phyloP scores from a whole-genome alignment of 306 rosid genomes.

The Malus domestica region DNA sequence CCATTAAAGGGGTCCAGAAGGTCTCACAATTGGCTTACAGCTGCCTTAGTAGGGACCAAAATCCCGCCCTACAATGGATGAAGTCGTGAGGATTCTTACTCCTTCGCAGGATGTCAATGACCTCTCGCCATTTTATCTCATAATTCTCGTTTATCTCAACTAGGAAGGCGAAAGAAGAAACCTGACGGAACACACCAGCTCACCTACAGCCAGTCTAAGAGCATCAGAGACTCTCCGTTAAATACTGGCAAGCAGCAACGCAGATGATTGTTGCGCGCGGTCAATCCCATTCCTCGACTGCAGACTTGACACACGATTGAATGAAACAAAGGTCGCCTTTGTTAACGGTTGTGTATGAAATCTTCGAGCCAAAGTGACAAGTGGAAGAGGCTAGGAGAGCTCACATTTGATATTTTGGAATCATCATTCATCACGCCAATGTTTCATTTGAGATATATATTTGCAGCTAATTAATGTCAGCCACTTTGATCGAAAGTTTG shows the following conservation, averaged over 20 bases:
- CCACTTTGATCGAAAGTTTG: constrained; percentile 5
- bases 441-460: constrained; percentile 45
- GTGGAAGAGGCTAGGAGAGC: constrained; percentile 35
- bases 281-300: constrained; percentile 23
- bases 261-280: constrained; percentile 36
- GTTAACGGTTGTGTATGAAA: constrained; percentile 34
- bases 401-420: constrained; percentile 43
- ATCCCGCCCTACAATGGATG: constrained; percentile 85
- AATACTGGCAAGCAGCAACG: constrained; percentile 58
- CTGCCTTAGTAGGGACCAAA: constrained; percentile 85
- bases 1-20: constrained; percentile 80
- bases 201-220: constrained; percentile 57
- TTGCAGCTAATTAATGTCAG: constrained; percentile 36
- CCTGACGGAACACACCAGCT: constrained; percentile 66
- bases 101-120: constrained; percentile 82
- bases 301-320: constrained; percentile 10
- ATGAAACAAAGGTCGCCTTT: constrained; percentile 34
- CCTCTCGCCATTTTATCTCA: constrained; percentile 63
- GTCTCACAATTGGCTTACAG: constrained; percentile 76
- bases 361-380: constrained; percentile 40
- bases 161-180: constrained; percentile 78
- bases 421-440: constrained; percentile 24
- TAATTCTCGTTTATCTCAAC: constrained; percentile 72
- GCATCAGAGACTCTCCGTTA: constrained; percentile 69
- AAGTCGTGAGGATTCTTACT: constrained; percentile 70